phyloP scores from a whole-genome alignment of 768 basidiomycete genomes.

The Pleurotus tuber-regium region DNA sequence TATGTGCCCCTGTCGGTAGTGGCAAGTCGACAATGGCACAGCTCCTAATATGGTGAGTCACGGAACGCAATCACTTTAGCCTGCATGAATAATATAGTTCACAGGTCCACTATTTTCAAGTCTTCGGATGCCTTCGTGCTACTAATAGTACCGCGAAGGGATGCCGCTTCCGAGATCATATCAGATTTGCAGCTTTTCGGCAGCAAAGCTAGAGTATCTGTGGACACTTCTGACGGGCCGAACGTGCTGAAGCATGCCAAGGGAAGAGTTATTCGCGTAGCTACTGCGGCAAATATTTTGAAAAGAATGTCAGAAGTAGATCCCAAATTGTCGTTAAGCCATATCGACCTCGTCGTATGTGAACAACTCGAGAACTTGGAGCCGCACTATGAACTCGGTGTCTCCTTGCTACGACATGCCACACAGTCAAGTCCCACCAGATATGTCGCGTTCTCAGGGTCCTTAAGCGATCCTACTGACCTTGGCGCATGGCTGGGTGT shows the following conservation, averaged over 20 bases:
- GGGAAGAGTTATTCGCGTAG: slow-evolving; percentile 50
- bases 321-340: slow-evolving; percentile 25
- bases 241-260: slow-evolving; percentile 34
- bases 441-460: slow-evolving; percentile 72
- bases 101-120: slow-evolving; percentile 55
- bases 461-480: slow-evolving; percentile 78
- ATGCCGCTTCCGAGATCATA: slow-evolving; percentile 51
- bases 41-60: slow-evolving; percentile 66
- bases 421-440: slow-evolving; percentile 64
- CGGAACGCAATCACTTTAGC: background rate
- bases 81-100: slow-evolving; percentile 12
- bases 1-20: slow-evolving; percentile 77
- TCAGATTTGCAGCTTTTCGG: slow-evolving; percentile 48
- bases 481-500: slow-evolving; percentile 84
- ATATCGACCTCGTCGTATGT: slow-evolving; percentile 68
- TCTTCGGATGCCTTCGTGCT: slow-evolving; percentile 54
- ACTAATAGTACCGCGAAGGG: slow-evolving; percentile 59
- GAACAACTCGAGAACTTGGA: slow-evolving; percentile 87
- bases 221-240: slow-evolving; percentile 34
- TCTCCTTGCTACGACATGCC: slow-evolving; percentile 69
- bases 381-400: slow-evolving; percentile 73
- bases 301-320: slow-evolving; percentile 33
- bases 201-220: slow-evolving; percentile 34
- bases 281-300: slow-evolving; percentile 54
- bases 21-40: slow-evolving; percentile 81